These are phyloP conservation scores for Penicillium freii DNA, from an alignment of 2,329 filamentous ascomycete species.

Conservation along the genomic window DNA sequence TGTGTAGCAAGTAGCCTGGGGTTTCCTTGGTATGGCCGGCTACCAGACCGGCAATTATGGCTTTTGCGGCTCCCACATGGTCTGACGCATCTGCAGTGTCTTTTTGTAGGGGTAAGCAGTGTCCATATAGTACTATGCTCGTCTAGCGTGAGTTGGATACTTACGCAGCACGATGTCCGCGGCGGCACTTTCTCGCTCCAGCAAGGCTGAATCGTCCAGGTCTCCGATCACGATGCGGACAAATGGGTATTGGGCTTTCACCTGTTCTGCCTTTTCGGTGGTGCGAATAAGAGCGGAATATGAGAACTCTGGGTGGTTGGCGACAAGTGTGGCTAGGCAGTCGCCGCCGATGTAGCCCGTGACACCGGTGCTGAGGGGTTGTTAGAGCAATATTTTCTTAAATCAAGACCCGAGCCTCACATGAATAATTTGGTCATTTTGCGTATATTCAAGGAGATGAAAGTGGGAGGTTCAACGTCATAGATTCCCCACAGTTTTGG, in stretches of 20 bases:
- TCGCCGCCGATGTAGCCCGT: slow-evolving; percentile 54
- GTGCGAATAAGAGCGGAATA: slow-evolving; percentile 41
- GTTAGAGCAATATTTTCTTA: background rate
- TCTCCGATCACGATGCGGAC: slow-evolving; percentile 54
- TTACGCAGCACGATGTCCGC: slow-evolving; percentile 53
- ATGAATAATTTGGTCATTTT: slow-evolving; percentile 21
- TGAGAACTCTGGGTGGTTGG: slow-evolving; percentile 43
- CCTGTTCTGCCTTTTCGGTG: slow-evolving; percentile 36
- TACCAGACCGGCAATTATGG: slow-evolving; percentile 37
- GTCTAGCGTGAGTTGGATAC: slow-evolving; percentile 1
- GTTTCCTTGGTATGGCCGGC: slow-evolving; percentile 44
- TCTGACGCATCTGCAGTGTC: slow-evolving; percentile 37
- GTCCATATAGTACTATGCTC: background rate
- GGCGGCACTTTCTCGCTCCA: slow-evolving; percentile 46
- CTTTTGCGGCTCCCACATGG: slow-evolving; percentile 40
- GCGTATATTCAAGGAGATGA: background rate
- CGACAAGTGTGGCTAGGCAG: slow-evolving; percentile 43
- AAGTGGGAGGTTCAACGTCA: background rate
- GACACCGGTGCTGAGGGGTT: slow-evolving; percentile 41
- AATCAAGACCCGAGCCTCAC: background rate
- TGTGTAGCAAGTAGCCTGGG: slow-evolving; percentile 43
- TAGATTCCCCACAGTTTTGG: no score
- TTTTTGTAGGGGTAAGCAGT: slow-evolving; percentile 5
- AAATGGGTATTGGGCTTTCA: slow-evolving; percentile 44
- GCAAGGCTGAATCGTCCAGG: slow-evolving; percentile 45